Base-by-base conservation (phyloP, 2,329 filamentous ascomycete genomes). In the Dactylellina parvicollis region DNA sequence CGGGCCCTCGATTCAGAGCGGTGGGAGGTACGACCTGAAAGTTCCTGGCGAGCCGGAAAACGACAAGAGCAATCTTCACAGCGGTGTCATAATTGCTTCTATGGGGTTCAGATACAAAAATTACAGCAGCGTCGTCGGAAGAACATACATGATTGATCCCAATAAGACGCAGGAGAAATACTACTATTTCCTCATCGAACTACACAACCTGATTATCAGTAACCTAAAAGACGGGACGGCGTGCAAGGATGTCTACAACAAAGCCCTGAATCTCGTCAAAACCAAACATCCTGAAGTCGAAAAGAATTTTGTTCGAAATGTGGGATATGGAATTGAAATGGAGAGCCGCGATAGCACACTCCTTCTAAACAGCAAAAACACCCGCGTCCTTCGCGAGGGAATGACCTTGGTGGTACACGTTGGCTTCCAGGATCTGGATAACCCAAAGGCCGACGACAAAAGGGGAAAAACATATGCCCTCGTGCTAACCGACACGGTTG, bases 341-440 rank as follows among this genome's bases (percentile, higher is more conserved):
- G 96, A 99, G 83, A 90, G 90, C 76, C 89, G 91, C 77, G 95
- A 99, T 79, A 83, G 86, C 1, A 94, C 92, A 3, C 86, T 99
- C 71, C 82, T 95, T 1, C 83, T 99, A 36, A 98, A 92, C 78
- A 90, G 85, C 71, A 99, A 99, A 83, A 98, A 93, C 80, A 85
- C 84, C 26, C 88, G 93, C 56, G 86, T 86, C 3, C 83, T 99
- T 66, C 96, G 94, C 81, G 96, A 98, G 79, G 96, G 96, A 76
- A 99, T 99, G 95, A 99, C 95, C 0, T 85, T 99, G 10, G 91
- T 90, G 78, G 87, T 99, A 77, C 92, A 91, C 30, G 95, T 94
- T 3, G 93, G 94, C 9, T 91, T 99, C 78, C 90, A 88, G 70
- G 93, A 98, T 79, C 87, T 99, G 49, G 89, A 92, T 78, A 96